Conservation (phyloP, 305 asterid species). For the Plantago lanceolata region DNA sequence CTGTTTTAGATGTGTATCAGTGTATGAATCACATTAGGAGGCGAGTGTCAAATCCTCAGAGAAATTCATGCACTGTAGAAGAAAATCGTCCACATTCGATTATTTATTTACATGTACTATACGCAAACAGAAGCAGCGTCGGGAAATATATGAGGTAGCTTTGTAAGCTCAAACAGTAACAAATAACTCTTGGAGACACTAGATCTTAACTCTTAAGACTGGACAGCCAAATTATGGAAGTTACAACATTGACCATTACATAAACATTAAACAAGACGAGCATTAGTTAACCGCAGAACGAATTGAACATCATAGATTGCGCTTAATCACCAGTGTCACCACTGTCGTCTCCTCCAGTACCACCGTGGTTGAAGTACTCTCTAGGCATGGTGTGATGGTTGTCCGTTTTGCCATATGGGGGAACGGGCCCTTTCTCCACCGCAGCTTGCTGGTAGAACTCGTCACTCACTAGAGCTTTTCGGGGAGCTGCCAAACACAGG, state of each 20-base stretch:
- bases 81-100: no score
- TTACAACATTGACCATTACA: not conserved
- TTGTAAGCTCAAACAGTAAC: no score
- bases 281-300: not conserved
- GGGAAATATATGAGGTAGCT: no score
- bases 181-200: no score
- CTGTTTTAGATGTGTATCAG: no score
- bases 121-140: no score
- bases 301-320: not conserved
- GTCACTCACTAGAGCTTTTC: slow-evolving; percentile 23
- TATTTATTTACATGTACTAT: no score
- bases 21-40: no score
- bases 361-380: slow-evolving; percentile 35
- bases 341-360: slow-evolving; percentile 24
- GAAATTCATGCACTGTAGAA: no score
- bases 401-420: slow-evolving; percentile 27
- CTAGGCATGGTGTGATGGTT: slow-evolving; percentile 49
- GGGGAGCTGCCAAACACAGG: slow-evolving; percentile 29
- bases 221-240: not conserved
- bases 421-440: not conserved
- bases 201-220: not conserved
- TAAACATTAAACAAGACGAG: no score
- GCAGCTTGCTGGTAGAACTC: not conserved
- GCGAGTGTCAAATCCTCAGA: no score
- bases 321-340: slow-evolving; percentile 1